Base-by-base conservation (phyloP, 768 basidiomycete genomes). In the Tylopilus subfusipes region DNA sequence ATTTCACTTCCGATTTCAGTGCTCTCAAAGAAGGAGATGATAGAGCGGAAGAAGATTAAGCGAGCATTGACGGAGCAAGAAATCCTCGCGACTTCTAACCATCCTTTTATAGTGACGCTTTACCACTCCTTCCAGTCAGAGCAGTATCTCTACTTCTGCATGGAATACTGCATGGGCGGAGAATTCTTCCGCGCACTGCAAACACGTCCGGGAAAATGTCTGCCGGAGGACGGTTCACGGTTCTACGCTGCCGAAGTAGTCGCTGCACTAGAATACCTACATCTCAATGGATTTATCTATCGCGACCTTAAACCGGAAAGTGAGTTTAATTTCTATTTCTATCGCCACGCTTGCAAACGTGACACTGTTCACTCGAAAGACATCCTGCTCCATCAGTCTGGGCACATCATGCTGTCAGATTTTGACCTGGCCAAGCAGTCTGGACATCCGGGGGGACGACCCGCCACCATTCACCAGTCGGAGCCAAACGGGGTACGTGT, bases 111-210 rank as follows among this genome's bases (percentile, higher is more conserved):
- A 74, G 96, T 99, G 65, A 98, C 97, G 24, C 84, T 99, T 34
- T 90, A 98, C 74, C 97, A 99, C 73, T 98, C 96, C 4, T 99
- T 99, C 78, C 97, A 99, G 74, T 98, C 94, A 14, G 92, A 95
- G 63, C 90, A 92, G 55, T 97, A 97, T 73, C 84, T 99, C 27
- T 99, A 98, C 74, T 96, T 98, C 72, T 97, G 94, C 79, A 94
- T 93, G 92, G 92, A 98, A 73, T 98, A 98, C 73, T 99, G 97
- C 75, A 95, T 97, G 84, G 84, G 97, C 33, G 97, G 97, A 53
- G 97, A 99, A 68, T 99, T 99, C 77, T 99, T 99, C 80, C 88
- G 97, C 33, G 95, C 96, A 10, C 76, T 99, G 58, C 97, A 99
- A 71, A 90, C 90, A 44, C 82, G 93, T 57, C 97, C 96, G 7